Conservation (phyloP, 352 stramenopile genomes). For the Phytophthora pseudosyringae region DNA sequence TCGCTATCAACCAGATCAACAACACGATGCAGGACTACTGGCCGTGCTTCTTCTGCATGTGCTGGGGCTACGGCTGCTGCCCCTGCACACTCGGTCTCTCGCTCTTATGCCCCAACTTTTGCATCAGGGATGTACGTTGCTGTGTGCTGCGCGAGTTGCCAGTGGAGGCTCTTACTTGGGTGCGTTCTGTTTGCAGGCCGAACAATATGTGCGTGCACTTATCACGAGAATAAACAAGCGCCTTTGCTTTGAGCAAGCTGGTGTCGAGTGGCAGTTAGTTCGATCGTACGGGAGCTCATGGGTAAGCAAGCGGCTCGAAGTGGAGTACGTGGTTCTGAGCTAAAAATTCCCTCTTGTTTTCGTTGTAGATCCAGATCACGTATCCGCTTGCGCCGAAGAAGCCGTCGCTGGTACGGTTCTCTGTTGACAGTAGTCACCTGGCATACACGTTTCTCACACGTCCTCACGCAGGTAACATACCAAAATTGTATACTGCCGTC, state of each 20-base stretch:
- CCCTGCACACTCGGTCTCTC: slow-evolving; percentile 71
- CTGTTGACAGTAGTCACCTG: background rate
- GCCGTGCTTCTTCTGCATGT: slow-evolving; percentile 79
- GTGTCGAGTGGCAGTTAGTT: slow-evolving; percentile 67
- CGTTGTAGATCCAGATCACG: slow-evolving; percentile 63
- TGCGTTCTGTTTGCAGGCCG: slow-evolving; percentile 42
- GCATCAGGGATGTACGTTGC: slow-evolving; percentile 70
- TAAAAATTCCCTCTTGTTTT: background rate
- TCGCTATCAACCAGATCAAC: slow-evolving; percentile 87
- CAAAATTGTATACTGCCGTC: slow-evolving; percentile 31
- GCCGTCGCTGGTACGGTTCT: slow-evolving; percentile 27
- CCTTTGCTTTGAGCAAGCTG: slow-evolving; percentile 58
- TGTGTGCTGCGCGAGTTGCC: background rate
- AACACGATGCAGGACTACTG: slow-evolving; percentile 87
- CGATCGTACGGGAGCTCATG: slow-evolving; percentile 67
- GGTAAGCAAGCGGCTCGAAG: slow-evolving; percentile 24
- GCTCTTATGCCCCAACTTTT: slow-evolving; percentile 74
- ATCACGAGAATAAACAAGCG: slow-evolving; percentile 67
- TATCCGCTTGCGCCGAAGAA: slow-evolving; percentile 52
- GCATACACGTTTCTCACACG: background rate
- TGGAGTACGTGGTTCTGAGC: background rate
- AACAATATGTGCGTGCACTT: slow-evolving; percentile 72
- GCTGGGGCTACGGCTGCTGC: slow-evolving; percentile 70
- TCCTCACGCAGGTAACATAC: slow-evolving; percentile 29
- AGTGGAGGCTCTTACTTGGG: slow-evolving; percentile 1